Base-by-base conservation (phyloP, 768 basidiomycete genomes). In the Agrocybe pediades region DNA sequence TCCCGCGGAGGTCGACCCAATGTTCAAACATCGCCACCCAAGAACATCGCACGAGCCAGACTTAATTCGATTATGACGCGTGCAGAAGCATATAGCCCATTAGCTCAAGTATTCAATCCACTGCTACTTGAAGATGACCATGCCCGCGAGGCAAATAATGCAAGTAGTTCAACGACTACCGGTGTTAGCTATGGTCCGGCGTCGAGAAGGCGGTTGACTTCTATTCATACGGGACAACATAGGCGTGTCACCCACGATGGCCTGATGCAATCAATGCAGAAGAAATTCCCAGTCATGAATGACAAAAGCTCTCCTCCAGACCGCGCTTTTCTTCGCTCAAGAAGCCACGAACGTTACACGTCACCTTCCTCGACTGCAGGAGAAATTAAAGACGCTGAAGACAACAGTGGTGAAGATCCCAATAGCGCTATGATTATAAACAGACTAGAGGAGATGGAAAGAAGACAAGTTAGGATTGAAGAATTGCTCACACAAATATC, bases 71-170 rank as follows among this genome's bases (percentile, higher is more conserved):
- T 77, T 4, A 55, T 82, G 44, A 68, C 62, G 30, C 76, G 74
- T 17, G 70, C 69, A 63, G 76, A 78, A 16, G 74, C 68, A 45
- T 72, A 74, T 25, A 87, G 86, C 62, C 90, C 91, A 15, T 75
- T 92, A 2, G 88, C 88, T 1, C 88, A 90, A 64, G 74, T 90
- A 13, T 92, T 82, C 65, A 86, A 86, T 51, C 87, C 89, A 11
- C 57, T 91, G 17, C 49, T 84, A 6, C 70, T 88, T 15, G 82
- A 85, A 46, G 80, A 82, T 1, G 68, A 74, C 17, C 69, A 71
- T 7, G 62, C 64, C 1, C 73, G 75, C 51, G 69, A 73, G 13
- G 53, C 46, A 11, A 39, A 30, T 8, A 50, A 9, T 3, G 15
- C 52, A 20, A 57, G 50, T 20, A 43, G 49, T 15, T 43, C 62